Evolutionary conservation across 2,329 filamentous ascomycete genomes (phyloP).

Genomic region (Phyllosticta ampelicida): DNA sequence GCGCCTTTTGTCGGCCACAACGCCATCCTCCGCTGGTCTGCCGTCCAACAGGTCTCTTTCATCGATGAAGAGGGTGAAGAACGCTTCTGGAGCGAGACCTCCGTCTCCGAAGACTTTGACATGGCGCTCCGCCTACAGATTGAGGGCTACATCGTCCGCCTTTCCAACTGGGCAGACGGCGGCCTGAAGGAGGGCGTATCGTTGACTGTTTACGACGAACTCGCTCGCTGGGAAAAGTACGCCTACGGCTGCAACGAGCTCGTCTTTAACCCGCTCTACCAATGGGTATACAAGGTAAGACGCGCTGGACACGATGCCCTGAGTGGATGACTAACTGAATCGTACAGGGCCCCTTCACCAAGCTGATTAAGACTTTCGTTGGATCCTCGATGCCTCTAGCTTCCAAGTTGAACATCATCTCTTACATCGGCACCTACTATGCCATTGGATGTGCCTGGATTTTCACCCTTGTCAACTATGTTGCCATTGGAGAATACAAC

Average conservation of each 20-base stretch:
- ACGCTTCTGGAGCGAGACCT: slow-evolving; percentile 64
- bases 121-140: slow-evolving; percentile 63
- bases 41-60: slow-evolving; percentile 47
- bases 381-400: slow-evolving; percentile 50
- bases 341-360: slow-evolving; percentile 48
- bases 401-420: slow-evolving; percentile 60
- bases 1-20: slow-evolving; percentile 72
- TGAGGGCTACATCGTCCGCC: slow-evolving; percentile 54
- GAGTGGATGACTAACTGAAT: too few relatives aligned
- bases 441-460: slow-evolving; percentile 57
- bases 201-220: slow-evolving; percentile 61
- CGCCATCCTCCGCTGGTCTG: slow-evolving; percentile 60
- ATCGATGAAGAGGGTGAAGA: slow-evolving; percentile 48
- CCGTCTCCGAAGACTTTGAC: slow-evolving; percentile 71
- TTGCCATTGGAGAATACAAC: slow-evolving; percentile 61
- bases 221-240: slow-evolving; percentile 64
- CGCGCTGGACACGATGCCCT: too few relatives aligned
- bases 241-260: slow-evolving; percentile 62
- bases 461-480: slow-evolving; percentile 60
- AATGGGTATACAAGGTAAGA: slow-evolving; percentile 43
- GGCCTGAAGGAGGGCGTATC: slow-evolving; percentile 67
- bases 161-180: slow-evolving; percentile 57
- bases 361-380: slow-evolving; percentile 52
- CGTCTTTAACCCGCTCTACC: slow-evolving; percentile 55
- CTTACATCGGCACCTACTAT: slow-evolving; percentile 62